Base-by-base conservation (phyloP, 1,284 basidiomycete genomes). In the Leccinum glutinopallens region DNA sequence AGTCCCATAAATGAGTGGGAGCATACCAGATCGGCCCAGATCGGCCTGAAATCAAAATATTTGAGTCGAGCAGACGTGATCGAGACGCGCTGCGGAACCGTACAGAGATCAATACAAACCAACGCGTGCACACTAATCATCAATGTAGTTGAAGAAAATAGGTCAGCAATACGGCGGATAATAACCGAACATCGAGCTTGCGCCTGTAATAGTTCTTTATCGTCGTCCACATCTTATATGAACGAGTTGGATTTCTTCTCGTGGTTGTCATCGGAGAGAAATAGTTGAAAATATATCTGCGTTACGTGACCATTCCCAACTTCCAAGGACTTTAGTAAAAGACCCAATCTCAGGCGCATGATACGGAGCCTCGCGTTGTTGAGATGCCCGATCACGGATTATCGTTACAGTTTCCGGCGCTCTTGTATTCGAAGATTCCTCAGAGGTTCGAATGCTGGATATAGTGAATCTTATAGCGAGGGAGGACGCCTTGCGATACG, bases 71-170 rank as follows among this genome's bases (percentile, higher is more conserved):
- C 87, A n/a, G 86, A 80, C 1, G 85, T 84, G 6, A 89, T 80
- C 0, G 83, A 86, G 43, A 80, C 84, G 19, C 87, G 81, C 86
- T 89, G 25, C 25, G 25, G 32, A 4, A 15, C 15, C 15, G 5
- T 51, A 22, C 19, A 25, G 37, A 58, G 56, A 56, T 57, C 0
- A 57, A 53, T 29, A 3, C 5, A 46, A 15, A 0, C 10, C 17
- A 22, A 3, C 19, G 19, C 13, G 19, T 12, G n/a, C 39, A 9
- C 61, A 17, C 76, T 81, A 66, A 64, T 88, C 87, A 72, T 88
- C 86, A 60, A 88, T 87, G 70, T 87, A 88, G 69, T 89, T 89
- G 84, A 89, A 83, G 61, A 89, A 81, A 17, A 70, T 81, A 88
- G 58, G 88, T 86, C 19, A 87, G 62, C 55, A 87, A 80, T 60